Conservation (phyloP, 148 eudicot species). For the Agrostemma githago region DNA sequence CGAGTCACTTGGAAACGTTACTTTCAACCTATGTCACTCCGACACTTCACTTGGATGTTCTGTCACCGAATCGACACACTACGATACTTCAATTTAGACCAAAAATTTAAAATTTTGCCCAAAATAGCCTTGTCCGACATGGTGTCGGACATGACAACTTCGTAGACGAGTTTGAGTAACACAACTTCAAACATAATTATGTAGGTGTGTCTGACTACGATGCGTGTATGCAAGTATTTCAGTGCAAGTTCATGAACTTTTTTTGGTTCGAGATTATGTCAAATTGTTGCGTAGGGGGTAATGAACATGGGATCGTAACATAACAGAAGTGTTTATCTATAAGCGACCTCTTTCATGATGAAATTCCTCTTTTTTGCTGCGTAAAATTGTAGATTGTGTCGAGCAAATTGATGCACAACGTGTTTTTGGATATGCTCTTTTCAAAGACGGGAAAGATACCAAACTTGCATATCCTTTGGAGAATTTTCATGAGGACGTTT, state of each 20-base stretch:
- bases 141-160: no score
- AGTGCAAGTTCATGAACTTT: neutral
- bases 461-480: conserved; percentile 71
- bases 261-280: neutral
- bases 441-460: conserved; percentile 73
- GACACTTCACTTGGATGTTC: no score
- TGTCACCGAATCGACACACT: no score
- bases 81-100: no score
- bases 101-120: no score
- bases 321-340: neutral
- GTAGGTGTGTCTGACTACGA: neutral
- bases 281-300: neutral
- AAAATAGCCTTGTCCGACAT: no score
- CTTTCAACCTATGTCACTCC: no score
- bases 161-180: no score
- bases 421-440: conserved; percentile 76
- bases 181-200: neutral
- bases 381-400: conserved; percentile 54
- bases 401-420: conserved; percentile 73
- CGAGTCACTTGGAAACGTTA: neutral
- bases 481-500: conserved; percentile 66
- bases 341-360: neutral
- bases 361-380: neutral
- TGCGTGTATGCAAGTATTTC: neutral
- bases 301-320: neutral